Conservation (phyloP, 306 rosid species). For the Vigna trinervia region DNA sequence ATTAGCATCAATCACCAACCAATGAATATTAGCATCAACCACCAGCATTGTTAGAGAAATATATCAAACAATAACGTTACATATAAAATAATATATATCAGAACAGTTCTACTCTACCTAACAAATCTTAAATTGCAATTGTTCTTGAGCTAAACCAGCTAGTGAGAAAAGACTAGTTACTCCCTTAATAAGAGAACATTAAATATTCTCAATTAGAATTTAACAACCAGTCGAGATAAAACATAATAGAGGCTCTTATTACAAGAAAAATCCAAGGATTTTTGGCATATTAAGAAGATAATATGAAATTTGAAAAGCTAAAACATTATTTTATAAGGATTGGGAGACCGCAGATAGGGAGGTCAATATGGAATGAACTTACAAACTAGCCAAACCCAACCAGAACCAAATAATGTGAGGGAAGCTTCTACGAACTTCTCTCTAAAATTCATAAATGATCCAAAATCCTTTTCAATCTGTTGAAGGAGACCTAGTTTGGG, state of each 20-base stretch:
- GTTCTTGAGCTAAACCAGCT: constrained; percentile 11
- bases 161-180: constrained; percentile 7
- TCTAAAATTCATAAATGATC: constrained; percentile 77
- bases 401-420: constrained; percentile 87
- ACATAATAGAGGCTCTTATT: constrained; percentile 18
- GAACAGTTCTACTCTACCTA: constrained; percentile 1
- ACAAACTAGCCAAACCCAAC: constrained; percentile 99
- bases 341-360: too few species aligned
- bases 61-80: constrained; percentile 28
- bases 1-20: constrained; percentile 34
- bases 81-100: constrained; percentile 5
- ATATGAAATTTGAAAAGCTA: constrained; percentile 13
- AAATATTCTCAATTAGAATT: constrained; percentile 25
- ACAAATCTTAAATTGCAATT: constrained; percentile 15
- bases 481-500: constrained; percentile 78
- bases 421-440: constrained; percentile 76
- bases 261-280: constrained; percentile 21
- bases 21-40: constrained; percentile 31
- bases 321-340: neutral
- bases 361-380: constrained; percentile 51
- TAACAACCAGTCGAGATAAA: constrained; percentile 16
- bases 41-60: constrained; percentile 24
- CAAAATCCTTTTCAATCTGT: constrained; percentile 97
- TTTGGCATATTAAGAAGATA: constrained; percentile 22
- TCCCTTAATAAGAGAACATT: constrained; percentile 23